phyloP scores from a whole-genome alignment of 2,329 filamentous ascomycete species.

The Penicillium sp. region DNA sequence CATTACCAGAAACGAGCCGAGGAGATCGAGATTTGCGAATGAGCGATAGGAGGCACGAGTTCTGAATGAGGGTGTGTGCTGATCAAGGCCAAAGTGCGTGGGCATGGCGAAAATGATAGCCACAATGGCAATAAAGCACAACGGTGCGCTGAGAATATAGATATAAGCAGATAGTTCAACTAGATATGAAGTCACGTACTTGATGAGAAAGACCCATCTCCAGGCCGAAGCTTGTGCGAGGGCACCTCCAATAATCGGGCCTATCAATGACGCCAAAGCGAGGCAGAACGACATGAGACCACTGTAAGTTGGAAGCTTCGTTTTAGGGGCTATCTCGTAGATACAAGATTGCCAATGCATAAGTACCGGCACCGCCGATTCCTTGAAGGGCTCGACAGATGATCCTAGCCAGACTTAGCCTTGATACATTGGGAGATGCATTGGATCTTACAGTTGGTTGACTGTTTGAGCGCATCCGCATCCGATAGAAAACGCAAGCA shows the following conservation, averaged over 20 bases:
- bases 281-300: conserved; percentile 22
- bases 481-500: conserved; percentile 30
- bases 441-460: conserved; percentile 24
- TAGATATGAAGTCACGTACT: conserved; percentile 10
- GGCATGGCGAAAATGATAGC: conserved; percentile 20
- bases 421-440: neutral
- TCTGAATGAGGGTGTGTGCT: conserved; percentile 24
- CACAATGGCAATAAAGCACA: conserved; percentile 19
- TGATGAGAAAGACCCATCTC: conserved; percentile 30
- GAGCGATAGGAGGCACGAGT: conserved; percentile 24
- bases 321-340: conserved; percentile 28
- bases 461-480: conserved; percentile 31
- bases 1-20: conserved; percentile 32
- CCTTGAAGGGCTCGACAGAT: conserved; percentile 32
- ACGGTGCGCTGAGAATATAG: conserved; percentile 9
- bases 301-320: conserved; percentile 21
- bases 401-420: conserved; percentile 21
- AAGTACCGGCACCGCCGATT: conserved; percentile 31
- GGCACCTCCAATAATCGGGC: conserved; percentile 25
- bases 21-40: conserved; percentile 22
- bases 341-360: conserved; percentile 26
- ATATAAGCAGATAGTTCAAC: neutral
- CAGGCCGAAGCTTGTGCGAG: conserved; percentile 21
- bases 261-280: conserved; percentile 20
- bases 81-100: conserved; percentile 23